Conservation (phyloP, 208 protist species). For the Wallacemonas rigidus region DNA sequence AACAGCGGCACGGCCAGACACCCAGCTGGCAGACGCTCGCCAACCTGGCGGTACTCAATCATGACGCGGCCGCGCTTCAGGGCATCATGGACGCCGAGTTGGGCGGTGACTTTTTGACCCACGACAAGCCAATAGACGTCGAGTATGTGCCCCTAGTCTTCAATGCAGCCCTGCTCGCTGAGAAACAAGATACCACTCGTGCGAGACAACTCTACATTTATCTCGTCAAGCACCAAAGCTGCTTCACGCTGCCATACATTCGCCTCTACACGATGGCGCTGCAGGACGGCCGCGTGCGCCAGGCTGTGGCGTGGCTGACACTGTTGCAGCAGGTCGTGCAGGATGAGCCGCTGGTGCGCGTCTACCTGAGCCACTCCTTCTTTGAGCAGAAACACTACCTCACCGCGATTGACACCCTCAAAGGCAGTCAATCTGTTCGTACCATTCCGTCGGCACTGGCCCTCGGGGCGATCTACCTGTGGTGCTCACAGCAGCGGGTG, state of each 20-base stretch:
- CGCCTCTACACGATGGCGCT: constrained; percentile 70
- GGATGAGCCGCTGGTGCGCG: constrained; percentile 53
- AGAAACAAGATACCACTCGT: constrained; percentile 41
- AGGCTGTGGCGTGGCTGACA: constrained; percentile 83
- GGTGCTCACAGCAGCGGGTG: constrained; percentile 61
- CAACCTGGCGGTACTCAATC: constrained; percentile 59
- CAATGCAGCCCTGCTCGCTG: constrained; percentile 76
- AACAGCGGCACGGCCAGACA: constrained; percentile 29
- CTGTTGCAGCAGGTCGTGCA: constrained; percentile 70
- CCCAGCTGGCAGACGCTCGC: constrained; percentile 61
- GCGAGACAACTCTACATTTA: constrained; percentile 74
- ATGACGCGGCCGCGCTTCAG: constrained; percentile 65
- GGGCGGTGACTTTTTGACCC: constrained; percentile 54
- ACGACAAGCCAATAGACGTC: constrained; percentile 28
- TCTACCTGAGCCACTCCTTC: constrained; percentile 57
- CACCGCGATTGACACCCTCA: constrained; percentile 51
- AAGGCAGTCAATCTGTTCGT: constrained; percentile 29
- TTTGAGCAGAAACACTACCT: constrained; percentile 48
- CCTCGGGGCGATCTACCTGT: constrained; percentile 64
- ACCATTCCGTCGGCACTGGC: constrained; percentile 53
- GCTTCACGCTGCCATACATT: constrained; percentile 71
- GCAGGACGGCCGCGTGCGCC: constrained; percentile 45
- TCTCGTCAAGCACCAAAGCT: constrained; percentile 79
- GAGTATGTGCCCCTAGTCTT: constrained; percentile 75
- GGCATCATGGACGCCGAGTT: constrained; percentile 75